A percentile compares a stretch with the other conserved stretches of the same genome.
Conservation (phyloP, 1,284 basidiomycete species). For the Ustilago xerochloae region DNA sequence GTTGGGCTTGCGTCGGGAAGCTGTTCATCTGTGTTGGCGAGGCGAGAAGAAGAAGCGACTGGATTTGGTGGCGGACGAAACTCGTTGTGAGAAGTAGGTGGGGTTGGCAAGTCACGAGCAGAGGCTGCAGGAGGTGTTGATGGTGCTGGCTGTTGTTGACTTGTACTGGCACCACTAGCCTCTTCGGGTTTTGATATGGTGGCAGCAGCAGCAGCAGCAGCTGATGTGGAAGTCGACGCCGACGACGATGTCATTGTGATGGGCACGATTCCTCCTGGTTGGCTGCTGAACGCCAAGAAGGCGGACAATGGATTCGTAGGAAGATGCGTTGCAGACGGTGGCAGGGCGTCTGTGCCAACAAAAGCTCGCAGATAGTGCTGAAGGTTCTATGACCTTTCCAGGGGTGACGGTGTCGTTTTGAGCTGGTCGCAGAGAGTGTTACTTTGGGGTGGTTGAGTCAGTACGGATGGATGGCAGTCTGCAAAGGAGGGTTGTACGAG, state of each 20-base stretch:
- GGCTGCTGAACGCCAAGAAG: not conserved
- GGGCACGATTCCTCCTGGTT: not conserved
- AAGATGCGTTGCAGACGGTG: not conserved
- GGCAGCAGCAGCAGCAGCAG: not conserved
- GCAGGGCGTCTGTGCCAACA: no score
- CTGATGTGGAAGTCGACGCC: not conserved
- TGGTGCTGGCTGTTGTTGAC: conserved; percentile 9
- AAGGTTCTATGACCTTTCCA: no score
- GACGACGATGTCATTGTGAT: conserved; percentile 20
- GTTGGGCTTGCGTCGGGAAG: conserved; percentile 38
- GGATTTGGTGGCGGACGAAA: conserved; percentile 38
- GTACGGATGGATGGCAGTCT: not conserved
- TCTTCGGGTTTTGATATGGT: not conserved
- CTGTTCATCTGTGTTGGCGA: conserved; percentile 17
- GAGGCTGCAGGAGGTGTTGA: conserved; percentile 25
- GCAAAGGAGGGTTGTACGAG: no score
- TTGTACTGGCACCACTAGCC: not conserved
- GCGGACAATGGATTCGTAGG: not conserved
- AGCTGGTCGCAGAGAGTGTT: not conserved
- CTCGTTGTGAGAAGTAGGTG: conserved; percentile 56
- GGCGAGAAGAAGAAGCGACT: conserved; percentile 35
- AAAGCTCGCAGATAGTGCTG: no score
- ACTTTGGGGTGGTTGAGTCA: not conserved
- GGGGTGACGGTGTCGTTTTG: not conserved
- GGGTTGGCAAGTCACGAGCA: conserved; percentile 41